A percentile compares a stretch with the other conserved stretches of the same genome.
Conservation (phyloP, 257 asterid genomes). For the Ocimum tenuiflorum region DNA sequence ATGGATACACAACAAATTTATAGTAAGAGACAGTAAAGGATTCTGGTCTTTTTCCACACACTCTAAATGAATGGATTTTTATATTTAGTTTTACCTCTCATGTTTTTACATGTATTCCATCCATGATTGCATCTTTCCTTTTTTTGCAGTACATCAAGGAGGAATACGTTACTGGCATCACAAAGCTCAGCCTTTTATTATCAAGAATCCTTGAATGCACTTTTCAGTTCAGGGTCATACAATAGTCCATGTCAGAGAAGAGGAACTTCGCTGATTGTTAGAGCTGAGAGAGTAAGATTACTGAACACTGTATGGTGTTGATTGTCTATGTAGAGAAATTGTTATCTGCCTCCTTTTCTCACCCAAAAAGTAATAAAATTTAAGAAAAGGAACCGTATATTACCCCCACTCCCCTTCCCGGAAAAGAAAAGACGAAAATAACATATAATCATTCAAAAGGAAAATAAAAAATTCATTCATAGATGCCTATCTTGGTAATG, state of each 20-base stretch:
- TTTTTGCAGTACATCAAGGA: slow-evolving; percentile 51
- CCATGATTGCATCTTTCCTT: slow-evolving; percentile 14
- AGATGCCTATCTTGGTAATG: neutral
- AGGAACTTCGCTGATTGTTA: slow-evolving; percentile 57
- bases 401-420: neutral
- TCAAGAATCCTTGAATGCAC: slow-evolving; percentile 48
- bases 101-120: neutral
- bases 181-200: slow-evolving; percentile 51
- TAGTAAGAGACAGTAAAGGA: too few species aligned
- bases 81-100: neutral
- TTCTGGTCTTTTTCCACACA: too few species aligned
- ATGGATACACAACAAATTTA: too few species aligned
- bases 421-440: neutral
- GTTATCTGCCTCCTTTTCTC: neutral
- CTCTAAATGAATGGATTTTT: too few species aligned
- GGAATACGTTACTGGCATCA: slow-evolving; percentile 51
- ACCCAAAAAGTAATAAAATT: too few species aligned
- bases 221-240: slow-evolving; percentile 42
- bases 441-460: neutral
- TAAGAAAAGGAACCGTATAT: neutral
- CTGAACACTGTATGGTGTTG: neutral
- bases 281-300: slow-evolving; percentile 74
- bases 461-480: neutral
- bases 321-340: neutral
- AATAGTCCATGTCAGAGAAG: slow-evolving; percentile 40